Evolutionary conservation across 208 protist genomes (phyloP), one percentile per base, ranked within the genome.

Genomic region (Acanthamoeba castellanii): DNA sequence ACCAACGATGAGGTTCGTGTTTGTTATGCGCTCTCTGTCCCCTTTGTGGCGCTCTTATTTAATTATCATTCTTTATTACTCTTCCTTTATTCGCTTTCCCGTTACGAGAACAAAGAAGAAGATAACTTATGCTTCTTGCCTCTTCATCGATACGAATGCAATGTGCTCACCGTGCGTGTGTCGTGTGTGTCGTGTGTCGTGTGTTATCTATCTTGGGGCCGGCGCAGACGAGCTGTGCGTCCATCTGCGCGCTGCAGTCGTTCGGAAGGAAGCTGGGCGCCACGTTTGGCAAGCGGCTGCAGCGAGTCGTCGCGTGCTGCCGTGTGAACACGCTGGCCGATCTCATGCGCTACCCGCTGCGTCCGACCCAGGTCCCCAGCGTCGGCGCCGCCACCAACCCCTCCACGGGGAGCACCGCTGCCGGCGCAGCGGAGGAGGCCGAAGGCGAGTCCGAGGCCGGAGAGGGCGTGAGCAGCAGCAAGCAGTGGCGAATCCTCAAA

Each of bases 401-500:
- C 6, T 81, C 72, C 42, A 81, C 72, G 16, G 72, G 72, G 20
- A 81, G 72, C 72, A 81, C 72, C 9, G 72, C 42, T n/a, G 72
- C 72, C 72, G 72, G 32, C n/a, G n/a, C 64, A 32, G 34, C 25
- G 30, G 68, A 30, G 27, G 72, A 81, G 16, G 72, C 72, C 4
- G 72, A 81, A 11, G 72, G 34, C 30, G 72, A 81, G 72, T 0
- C 18, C 72, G 72, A 81, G 42, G 72, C 30, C 64, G 72, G 72
- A 18, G 72, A 81, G 34, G 72, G 72, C 42, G 22, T 13, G 5
- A 52, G 20, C 72, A 47, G 42, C 72, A 47, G 25, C 37, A 81
- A 81, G 72, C 72, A 81, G 25, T 81, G 72, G 72, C 72, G 72
- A 47, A 81, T 81, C 34, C 30, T 81, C 18, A 81, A 81, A 30